Percentiles rank a stretch among this genome's conserved stretches.
These are phyloP conservation scores for Gigaspora rosea DNA, from an alignment of 192 early-diverging fungal species.

Conservation along the genomic window DNA sequence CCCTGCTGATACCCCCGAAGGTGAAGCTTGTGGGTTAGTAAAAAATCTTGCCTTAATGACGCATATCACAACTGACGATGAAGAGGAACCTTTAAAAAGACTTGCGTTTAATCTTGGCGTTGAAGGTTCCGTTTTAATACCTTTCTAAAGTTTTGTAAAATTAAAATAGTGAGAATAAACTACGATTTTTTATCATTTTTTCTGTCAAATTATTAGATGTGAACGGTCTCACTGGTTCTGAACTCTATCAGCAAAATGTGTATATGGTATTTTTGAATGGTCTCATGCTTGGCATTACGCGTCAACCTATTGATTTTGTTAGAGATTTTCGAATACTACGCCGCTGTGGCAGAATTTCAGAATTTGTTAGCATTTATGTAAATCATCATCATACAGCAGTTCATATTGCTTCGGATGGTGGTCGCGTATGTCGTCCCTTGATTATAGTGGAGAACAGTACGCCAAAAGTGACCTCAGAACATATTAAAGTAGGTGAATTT, in stretches of 20 bases:
- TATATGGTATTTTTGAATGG: slow-evolving; percentile 95
- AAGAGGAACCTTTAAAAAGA: slow-evolving; percentile 75
- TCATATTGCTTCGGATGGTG: slow-evolving; percentile 91
- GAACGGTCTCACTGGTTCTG: slow-evolving; percentile 82
- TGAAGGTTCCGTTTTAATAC: slow-evolving; percentile 51
- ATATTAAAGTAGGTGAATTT: slow-evolving; percentile 54
- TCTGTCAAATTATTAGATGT: slow-evolving; percentile 58
- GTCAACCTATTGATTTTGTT: slow-evolving; percentile 83
- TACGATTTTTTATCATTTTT: not conserved
- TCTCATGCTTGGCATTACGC: slow-evolving; percentile 86
- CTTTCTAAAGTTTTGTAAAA: not conserved
- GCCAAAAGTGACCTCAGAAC: slow-evolving; percentile 62
- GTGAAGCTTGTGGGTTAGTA: slow-evolving; percentile 95
- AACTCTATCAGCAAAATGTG: slow-evolving; percentile 76
- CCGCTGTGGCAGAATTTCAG: slow-evolving; percentile 83
- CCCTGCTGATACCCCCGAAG: slow-evolving; percentile 97
- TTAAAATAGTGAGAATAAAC: not conserved
- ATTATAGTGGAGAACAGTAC: slow-evolving; percentile 89
- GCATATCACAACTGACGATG: slow-evolving; percentile 95
- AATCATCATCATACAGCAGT: slow-evolving; percentile 82
- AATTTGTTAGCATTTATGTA: slow-evolving; percentile 89
- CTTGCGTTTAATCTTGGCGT: slow-evolving; percentile 87
- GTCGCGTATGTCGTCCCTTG: slow-evolving; percentile 93
- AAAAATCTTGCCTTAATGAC: slow-evolving; percentile 99
- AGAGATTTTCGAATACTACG: slow-evolving; percentile 82